Conservation (phyloP, 257 asterid species). For the Phtheirospermum japonicum region DNA sequence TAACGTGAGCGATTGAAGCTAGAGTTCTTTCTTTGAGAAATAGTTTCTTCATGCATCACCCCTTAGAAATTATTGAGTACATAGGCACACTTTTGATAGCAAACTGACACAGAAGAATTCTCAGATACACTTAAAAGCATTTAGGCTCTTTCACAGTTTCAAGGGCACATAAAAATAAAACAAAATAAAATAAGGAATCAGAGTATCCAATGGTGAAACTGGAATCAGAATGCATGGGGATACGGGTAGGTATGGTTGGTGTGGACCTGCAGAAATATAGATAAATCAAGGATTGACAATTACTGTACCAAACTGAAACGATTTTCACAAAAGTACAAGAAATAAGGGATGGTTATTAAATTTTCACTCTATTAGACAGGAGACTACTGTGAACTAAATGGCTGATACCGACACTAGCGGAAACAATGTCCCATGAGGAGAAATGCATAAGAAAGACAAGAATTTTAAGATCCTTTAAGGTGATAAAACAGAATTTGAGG, state of each 20-base stretch:
- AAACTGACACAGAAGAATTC: background rate
- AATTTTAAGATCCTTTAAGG: conserved; percentile 5
- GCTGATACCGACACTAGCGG: background rate
- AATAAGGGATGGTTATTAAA: conserved; percentile 8
- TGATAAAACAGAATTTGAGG: conserved; percentile 22
- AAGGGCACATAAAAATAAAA: background rate
- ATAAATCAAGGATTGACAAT: conserved; percentile 11
- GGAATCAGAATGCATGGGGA: background rate
- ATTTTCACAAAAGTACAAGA: background rate
- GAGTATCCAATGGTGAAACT: background rate
- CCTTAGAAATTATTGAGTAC: background rate
- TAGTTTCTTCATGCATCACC: background rate
- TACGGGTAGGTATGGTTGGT: background rate
- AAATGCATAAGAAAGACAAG: conserved; percentile 23
- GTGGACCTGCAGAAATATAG: background rate
- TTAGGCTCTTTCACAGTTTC: background rate
- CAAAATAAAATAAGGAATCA: background rate
- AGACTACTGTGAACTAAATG: background rate
- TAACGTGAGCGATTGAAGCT: background rate
- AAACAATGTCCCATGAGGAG: conserved; percentile 18
- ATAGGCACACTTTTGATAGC: background rate
- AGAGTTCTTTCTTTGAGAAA: background rate
- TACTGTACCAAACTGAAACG: background rate
- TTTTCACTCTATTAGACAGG: background rate
- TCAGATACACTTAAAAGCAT: background rate